These are phyloP conservation scores for Schwanniomyces occidentalis DNA, from an alignment of 805 yeast genomes.

Conservation along the genomic window DNA sequence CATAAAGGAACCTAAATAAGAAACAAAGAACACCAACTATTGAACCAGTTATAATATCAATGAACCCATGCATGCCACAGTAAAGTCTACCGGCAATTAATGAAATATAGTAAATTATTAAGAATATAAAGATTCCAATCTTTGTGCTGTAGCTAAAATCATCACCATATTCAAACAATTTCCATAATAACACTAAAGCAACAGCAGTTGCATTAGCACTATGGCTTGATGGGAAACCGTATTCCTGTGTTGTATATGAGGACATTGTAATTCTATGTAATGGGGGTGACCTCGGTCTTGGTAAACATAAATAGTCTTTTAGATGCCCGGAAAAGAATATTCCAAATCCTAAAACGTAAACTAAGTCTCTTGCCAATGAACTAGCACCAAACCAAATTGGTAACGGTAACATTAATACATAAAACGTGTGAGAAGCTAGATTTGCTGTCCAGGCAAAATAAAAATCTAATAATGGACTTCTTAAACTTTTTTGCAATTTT, in stretches of 20 bases:
- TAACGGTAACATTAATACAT: slow-evolving; percentile 83
- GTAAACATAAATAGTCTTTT: slow-evolving; percentile 86
- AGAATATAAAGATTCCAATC: slow-evolving; percentile 16
- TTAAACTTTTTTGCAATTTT: slow-evolving; percentile 50
- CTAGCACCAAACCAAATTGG: slow-evolving; percentile 79
- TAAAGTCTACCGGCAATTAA: slow-evolving; percentile 80
- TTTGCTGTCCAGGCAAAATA: slow-evolving; percentile 88
- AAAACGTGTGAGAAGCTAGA: slow-evolving; percentile 91
- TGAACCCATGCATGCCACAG: slow-evolving; percentile 96
- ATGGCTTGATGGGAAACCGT: slow-evolving; percentile 94
- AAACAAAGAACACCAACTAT: slow-evolving; percentile 59
- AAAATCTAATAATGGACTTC: slow-evolving; percentile 57
- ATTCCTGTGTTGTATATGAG: slow-evolving; percentile 87
- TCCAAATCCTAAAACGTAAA: slow-evolving; percentile 64
- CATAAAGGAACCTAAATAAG: slow-evolving; percentile 42
- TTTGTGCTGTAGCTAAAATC: slow-evolving; percentile 11
- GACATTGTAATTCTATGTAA: slow-evolving; percentile 85
- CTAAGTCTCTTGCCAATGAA: slow-evolving; percentile 57
- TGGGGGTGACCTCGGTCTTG: slow-evolving; percentile 93
- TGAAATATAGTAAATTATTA: slow-evolving; percentile 56
- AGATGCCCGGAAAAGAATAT: slow-evolving; percentile 70
- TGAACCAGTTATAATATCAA: slow-evolving; percentile 71
- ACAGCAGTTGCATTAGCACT: slow-evolving; percentile 93
- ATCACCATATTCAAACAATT: slow-evolving; percentile 8
- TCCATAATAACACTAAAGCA: slow-evolving; percentile 45